Evolutionary conservation across 208 protist species (phyloP), one percentile per base, ranked within the genome.

Genomic region (Trypanosoma mega): DNA sequence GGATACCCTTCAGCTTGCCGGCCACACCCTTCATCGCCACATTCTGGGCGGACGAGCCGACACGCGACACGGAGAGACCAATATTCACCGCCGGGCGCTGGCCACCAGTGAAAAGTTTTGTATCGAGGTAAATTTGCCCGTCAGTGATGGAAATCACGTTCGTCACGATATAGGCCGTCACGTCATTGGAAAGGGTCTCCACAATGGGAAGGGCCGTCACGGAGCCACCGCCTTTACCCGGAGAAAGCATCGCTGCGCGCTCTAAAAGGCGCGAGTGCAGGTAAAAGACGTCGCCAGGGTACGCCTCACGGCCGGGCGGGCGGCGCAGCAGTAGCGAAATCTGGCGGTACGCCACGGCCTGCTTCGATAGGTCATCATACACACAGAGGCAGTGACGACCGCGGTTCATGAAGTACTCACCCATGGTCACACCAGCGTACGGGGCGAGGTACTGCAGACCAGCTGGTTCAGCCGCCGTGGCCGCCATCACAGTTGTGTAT

Each of bases 61-160:
- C 93, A 82, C 93, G 90, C 23, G 91, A 97, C 67, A 97, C 93
- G 30, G 93, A 97, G 31, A 97, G 83, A 86, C 91, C 93, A 69
- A 97, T 96, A 74, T 95, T 96, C 67, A 97, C 92, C 57, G 93
- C 93, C 18, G 93, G 93, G 21, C 93, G 85, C 72, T 96, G 87
- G 63, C 93, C 93, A 58, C 86, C 83, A 66, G 90, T 96, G 76
- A 97, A 97, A 34, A 97, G 86, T 70, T 97, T 96, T 47, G 86
- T 81, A 68, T 97, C 91, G 18, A 97, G 80, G 76, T 97, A 97
- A 55, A 97, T 97, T 77, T 96, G 93, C n/a, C 93, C 93, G 69
- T 97, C 93, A 20, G 93, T 97, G 71, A 97, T 97, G 45, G 89
- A 97, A 80, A 97, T 97, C 34, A 97, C 91, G 77, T 97, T 97